Evolutionary conservation across 176 grass and related monocot species (phyloP).

Genomic region (Rhynchospora tenuis): DNA sequence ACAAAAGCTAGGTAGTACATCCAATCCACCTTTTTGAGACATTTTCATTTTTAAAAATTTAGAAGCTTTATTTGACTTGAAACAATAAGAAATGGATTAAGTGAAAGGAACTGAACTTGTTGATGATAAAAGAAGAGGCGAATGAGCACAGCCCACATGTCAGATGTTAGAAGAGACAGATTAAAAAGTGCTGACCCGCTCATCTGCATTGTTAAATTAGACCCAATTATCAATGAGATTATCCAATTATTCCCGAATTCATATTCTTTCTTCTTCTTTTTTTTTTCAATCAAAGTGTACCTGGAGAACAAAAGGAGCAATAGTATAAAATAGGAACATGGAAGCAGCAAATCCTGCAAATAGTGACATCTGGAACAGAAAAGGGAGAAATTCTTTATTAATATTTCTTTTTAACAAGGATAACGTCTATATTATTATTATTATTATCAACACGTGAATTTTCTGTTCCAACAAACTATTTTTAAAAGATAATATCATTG

Average conservation of each 20-base stretch:
- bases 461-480: neutral
- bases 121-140: slow-evolving; percentile 44
- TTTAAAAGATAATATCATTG: neutral
- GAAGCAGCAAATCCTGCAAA: slow-evolving; percentile 33
- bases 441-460: neutral
- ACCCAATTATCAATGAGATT: neutral
- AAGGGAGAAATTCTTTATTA: neutral
- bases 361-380: slow-evolving; percentile 26
- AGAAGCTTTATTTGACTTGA: neutral
- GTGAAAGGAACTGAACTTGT: slow-evolving; percentile 11
- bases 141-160: slow-evolving; percentile 44
- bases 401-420: neutral
- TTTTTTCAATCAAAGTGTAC: slow-evolving; percentile 4
- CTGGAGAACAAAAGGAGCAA: slow-evolving; percentile 32
- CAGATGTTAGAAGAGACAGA: slow-evolving; percentile 41
- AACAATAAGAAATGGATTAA: neutral
- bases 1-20: slow-evolving; percentile 34
- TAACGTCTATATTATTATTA: neutral
- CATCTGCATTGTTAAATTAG: slow-evolving; percentile 29
- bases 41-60: neutral
- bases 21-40: slow-evolving; percentile 21
- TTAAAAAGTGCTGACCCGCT: slow-evolving; percentile 44
- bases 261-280: neutral
- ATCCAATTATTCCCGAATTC: neutral
- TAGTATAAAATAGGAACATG: slow-evolving; percentile 35